Evolutionary conservation across 2,329 filamentous ascomycete species (phyloP), one percentile per base, ranked within the genome.

Genomic region (Xylaria sp.): DNA sequence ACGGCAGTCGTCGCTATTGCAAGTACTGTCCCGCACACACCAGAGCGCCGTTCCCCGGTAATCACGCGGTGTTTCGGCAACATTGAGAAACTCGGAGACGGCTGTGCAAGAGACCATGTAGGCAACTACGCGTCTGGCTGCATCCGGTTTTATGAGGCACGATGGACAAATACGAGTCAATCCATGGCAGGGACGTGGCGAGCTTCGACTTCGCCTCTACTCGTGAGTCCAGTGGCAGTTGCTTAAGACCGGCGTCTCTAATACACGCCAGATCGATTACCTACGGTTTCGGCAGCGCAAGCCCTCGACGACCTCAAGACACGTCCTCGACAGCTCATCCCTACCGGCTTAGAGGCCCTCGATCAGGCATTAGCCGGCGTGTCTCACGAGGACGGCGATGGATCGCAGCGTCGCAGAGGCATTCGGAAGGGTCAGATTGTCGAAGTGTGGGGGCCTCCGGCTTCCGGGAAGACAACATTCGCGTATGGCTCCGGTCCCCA

Each of bases 391-490:
- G 41, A 67, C 10, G 53, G 29, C 38, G 54, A 57, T 51, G 54
- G 21, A n/a, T 54, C 51, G 23, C 44, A 61, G 29, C 56, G 52
- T 9, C 66, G 63, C 55, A 82, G 84, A 17, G 93, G 92, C 3
- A 80, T 96, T 48, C 84, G 84, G 62, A 86, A 88, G 58, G 92
- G 93, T 13, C 90, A 92, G 74, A 83, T 97, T 41, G 91, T 90
- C 3, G 94, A 98, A 76, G 79, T 97, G 51, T 96, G 91, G 85
- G 94, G 94, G 0, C 92, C 93, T 10, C 90, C 92, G 8, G 93
- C 93, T 1, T 86, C 86, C 25, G 94, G 93, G 29, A 97, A 96
- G 81, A 96, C 92, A 3, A 83, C 89, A 11, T 80, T 97, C 68
- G 90, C 89, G 90, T 94, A 81, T 78, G 47, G 4, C 13, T 37